Evolutionary conservation across 805 yeast genomes (phyloP).

Genomic region (Metschnikowia noctiluminum): DNA sequence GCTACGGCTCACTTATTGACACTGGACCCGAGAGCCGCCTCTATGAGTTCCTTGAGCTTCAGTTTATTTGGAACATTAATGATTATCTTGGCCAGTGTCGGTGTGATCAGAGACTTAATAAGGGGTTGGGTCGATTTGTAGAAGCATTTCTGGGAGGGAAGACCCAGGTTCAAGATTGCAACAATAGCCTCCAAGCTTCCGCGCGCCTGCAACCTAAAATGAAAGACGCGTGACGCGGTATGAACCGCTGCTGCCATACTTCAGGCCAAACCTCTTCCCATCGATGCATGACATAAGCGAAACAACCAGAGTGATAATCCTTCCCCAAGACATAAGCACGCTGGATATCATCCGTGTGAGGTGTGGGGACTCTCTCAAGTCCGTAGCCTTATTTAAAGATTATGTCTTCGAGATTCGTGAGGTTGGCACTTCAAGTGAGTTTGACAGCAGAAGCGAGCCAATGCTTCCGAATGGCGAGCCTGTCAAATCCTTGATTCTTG

Average conservation of each 20-base stretch:
- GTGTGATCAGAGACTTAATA: constrained; percentile 36
- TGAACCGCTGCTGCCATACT: too few species aligned
- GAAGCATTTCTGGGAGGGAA: neutral
- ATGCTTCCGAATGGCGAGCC: constrained; percentile 18
- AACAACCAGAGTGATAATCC: constrained; percentile 11
- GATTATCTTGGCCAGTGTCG: constrained; percentile 65
- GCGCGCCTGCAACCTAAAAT: too few species aligned
- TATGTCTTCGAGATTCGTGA: constrained; percentile 15
- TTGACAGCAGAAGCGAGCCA: constrained; percentile 15
- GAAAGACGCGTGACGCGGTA: neutral
- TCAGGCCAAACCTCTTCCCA: too few species aligned
- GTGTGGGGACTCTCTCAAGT: constrained; percentile 1
- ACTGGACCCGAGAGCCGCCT: constrained; percentile 76
- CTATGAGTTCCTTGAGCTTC: constrained; percentile 69
- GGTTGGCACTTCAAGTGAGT: constrained; percentile 14
- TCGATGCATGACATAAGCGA: constrained; percentile 3
- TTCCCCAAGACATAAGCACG: constrained; percentile 7
- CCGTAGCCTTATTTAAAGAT: constrained; percentile 9
- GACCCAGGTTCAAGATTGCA: too few species aligned
- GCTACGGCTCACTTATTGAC: constrained; percentile 73
- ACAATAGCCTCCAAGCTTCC: too few species aligned
- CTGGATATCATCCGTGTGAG: constrained; percentile 4
- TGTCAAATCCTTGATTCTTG: constrained; percentile 16
- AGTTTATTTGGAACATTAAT: constrained; percentile 69
- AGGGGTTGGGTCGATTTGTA: constrained; percentile 45